Base-by-base conservation (phyloP, 139 green algal species). In the Chlamydomonas sphaeroides region DNA sequence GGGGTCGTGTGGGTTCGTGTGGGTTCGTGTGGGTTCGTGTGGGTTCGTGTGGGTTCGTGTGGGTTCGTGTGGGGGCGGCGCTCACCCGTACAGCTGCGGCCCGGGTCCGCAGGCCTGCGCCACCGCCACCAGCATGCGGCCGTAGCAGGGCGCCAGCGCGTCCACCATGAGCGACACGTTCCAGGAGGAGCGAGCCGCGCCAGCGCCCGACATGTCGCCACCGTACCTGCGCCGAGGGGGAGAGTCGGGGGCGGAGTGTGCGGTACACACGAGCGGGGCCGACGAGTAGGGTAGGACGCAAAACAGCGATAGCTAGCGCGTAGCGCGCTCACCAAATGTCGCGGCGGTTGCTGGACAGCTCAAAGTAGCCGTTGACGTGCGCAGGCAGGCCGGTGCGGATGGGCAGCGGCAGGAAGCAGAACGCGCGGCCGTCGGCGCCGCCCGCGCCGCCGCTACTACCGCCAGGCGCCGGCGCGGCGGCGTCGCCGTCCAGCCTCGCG, bases 321-420 rank as follows among this genome's bases (percentile, higher is more conserved):
- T 8, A 51, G 10, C 14, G 45, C 61, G 33, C 84, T 8, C 39
- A 87, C 91, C 92, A 95, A 15, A 95, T 85, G 65, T 94, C 89
- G 5, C 91, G 80, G 32, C 92, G 87, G 86, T 97, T 96, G 75
- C 85, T 92, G 57, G 82, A 92, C 38, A 97, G 91, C 90, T 97
- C 94, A 73, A 96, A 97, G 77, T 93, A 96, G 39, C 80, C 93
- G 83, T 97, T 97, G 66, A 96, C 80, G 63, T 95, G 91, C 41
- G 95, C 89, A 0, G 93, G 92, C 57, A 97, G 90, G 4, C 86
- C 86, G 0, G 91, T 96, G 21, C 30, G 41, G 25, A 94, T 72
- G 6, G 94, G 94, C 30, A 97, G 90, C 14, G 93, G 94, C 70
- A 97, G 87, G 85, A 97, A 97, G 84, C 92, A 96, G 73, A 95